phyloP scores from a whole-genome alignment of 257 asterid genomes.

The Solanum virginianum region DNA sequence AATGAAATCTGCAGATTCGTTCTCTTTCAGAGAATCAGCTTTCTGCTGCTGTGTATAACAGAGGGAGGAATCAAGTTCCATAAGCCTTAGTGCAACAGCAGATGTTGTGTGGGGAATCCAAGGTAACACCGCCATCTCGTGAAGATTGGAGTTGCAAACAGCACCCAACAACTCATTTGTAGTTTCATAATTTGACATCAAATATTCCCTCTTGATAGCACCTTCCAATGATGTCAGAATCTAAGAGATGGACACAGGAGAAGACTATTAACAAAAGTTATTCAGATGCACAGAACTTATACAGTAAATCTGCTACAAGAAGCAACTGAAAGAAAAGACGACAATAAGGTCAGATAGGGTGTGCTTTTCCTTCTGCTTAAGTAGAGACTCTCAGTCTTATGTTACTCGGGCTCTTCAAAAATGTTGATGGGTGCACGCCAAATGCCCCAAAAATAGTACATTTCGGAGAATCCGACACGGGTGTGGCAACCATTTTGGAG shows the following conservation, averaged over 20 bases:
- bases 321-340: background rate
- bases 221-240: slow-evolving; percentile 48
- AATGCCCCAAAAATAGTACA: background rate
- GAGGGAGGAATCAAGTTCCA: slow-evolving; percentile 66
- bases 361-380: background rate
- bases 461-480: background rate
- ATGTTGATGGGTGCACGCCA: background rate
- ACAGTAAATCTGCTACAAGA: background rate
- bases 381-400: background rate
- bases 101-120: slow-evolving; percentile 75
- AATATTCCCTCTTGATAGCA: slow-evolving; percentile 49
- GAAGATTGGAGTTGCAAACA: slow-evolving; percentile 15
- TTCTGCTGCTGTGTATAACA: slow-evolving; percentile 36
- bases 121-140: slow-evolving; percentile 39
- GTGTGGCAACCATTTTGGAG: background rate
- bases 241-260: slow-evolving; percentile 21
- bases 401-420: background rate
- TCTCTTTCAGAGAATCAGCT: slow-evolving; percentile 24
- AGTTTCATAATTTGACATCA: slow-evolving; percentile 43
- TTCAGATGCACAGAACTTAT: background rate
- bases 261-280: background rate
- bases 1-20: slow-evolving; percentile 16
- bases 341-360: background rate
- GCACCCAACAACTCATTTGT: slow-evolving; percentile 36
- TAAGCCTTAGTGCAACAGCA: slow-evolving; percentile 70